Percentiles rank a stretch among this genome's conserved stretches.
Evolutionary conservation across 2,329 filamentous ascomycete species (phyloP).

Genomic region (Penicillium olsonii): DNA sequence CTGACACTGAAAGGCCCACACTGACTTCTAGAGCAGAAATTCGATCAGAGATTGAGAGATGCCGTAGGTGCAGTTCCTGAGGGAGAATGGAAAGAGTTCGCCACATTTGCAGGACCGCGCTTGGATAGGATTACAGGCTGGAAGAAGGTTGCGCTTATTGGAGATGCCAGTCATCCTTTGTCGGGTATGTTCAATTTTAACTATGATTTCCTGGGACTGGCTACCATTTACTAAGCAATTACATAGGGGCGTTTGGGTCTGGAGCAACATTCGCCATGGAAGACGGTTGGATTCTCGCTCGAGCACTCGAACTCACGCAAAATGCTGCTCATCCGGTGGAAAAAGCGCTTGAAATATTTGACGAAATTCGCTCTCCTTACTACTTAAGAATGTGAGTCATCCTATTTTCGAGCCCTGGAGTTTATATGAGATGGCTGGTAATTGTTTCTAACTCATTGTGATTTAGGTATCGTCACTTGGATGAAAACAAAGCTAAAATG

Average conservation of each 20-base stretch:
- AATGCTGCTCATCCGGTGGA: conserved; percentile 16
- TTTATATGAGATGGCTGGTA: neutral
- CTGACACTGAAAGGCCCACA: neutral
- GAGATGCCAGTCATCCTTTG: conserved; percentile 58
- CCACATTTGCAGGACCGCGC: conserved; percentile 51
- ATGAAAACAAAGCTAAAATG: conserved; percentile 15
- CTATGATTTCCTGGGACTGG: neutral
- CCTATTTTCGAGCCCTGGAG: neutral
- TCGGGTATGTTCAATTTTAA: conserved; percentile 36
- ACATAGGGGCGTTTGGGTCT: conserved; percentile 44
- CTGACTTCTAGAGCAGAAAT: conserved; percentile 33
- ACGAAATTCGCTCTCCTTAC: conserved; percentile 43
- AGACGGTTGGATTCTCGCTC: conserved; percentile 49
- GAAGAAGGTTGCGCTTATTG: conserved; percentile 53
- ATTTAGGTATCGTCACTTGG: conserved; percentile 17
- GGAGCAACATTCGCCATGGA: conserved; percentile 51
- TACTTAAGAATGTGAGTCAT: conserved; percentile 41
- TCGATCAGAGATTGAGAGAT: conserved; percentile 44
- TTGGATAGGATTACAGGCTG: conserved; percentile 44
- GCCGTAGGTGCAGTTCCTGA: conserved; percentile 41
- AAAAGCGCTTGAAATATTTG: conserved; percentile 41
- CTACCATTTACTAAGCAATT: neutral
- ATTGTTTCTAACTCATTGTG: neutral
- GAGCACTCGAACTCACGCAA: conserved; percentile 31
- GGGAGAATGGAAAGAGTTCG: conserved; percentile 50